These are phyloP conservation scores for Botryotinia narcissicola DNA, from an alignment of 2,329 filamentous ascomycete species.

Conservation along the genomic window DNA sequence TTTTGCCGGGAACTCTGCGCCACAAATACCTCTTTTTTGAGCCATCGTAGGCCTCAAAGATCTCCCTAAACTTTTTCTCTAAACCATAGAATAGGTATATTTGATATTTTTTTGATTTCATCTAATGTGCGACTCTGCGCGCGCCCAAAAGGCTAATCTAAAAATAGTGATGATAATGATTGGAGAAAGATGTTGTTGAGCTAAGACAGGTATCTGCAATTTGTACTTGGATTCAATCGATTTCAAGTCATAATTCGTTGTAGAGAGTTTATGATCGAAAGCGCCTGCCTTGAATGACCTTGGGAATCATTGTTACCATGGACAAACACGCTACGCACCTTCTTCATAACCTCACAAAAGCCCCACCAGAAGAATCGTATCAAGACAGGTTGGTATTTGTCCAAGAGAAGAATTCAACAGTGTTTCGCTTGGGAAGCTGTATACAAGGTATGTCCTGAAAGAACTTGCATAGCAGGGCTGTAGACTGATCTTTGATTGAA, in stretches of 20 bases:
- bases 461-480: neutral
- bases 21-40: neutral
- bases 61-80: neutral
- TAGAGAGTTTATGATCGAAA: neutral
- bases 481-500: neutral
- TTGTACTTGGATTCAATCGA: neutral
- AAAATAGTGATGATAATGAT: neutral
- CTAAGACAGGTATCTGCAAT: neutral
- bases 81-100: neutral
- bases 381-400: neutral
- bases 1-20: neutral
- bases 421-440: neutral
- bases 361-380: no score
- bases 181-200: neutral
- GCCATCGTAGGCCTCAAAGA: neutral
- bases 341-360: neutral
- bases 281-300: neutral
- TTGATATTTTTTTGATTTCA: neutral
- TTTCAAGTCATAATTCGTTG: neutral
- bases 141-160: neutral
- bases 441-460: neutral
- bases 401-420: neutral
- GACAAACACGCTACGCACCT: neutral
- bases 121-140: neutral
- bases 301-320: neutral